Evolutionary conservation across 2,329 filamentous ascomycete species (phyloP).

Genomic region (Verticillium longisporum): DNA sequence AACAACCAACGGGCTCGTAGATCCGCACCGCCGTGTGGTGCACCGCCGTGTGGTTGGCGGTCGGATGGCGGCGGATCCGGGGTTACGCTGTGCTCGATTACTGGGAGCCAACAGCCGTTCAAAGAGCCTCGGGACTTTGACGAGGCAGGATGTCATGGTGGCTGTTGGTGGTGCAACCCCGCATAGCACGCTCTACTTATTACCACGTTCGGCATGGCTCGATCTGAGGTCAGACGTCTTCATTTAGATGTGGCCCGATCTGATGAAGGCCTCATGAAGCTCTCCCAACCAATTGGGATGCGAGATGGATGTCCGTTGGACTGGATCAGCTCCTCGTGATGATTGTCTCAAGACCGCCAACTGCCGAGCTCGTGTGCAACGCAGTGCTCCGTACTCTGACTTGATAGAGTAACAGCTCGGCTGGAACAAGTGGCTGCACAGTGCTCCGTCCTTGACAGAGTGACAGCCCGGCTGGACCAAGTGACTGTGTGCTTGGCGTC

Average conservation of each 20-base stretch:
- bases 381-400: no score
- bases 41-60: background rate
- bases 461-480: no score
- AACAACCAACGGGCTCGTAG: background rate
- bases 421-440: no score
- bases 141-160: background rate
- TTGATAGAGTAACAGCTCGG: no score
- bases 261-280: background rate
- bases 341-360: no score
- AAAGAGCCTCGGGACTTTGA: background rate
- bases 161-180: background rate
- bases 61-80: background rate
- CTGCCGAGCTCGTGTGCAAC: no score
- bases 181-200: background rate
- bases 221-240: background rate
- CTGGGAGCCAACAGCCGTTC: background rate
- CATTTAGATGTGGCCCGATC: background rate
- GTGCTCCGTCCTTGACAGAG: no score
- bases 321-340: no score
- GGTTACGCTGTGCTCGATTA: background rate
- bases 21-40: background rate
- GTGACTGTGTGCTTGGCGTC: no score
- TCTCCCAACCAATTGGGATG: background rate
- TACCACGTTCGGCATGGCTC: background rate
- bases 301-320: no score